phyloP scores from a whole-genome alignment of 768 basidiomycete species.

The Hericium alpestre region DNA sequence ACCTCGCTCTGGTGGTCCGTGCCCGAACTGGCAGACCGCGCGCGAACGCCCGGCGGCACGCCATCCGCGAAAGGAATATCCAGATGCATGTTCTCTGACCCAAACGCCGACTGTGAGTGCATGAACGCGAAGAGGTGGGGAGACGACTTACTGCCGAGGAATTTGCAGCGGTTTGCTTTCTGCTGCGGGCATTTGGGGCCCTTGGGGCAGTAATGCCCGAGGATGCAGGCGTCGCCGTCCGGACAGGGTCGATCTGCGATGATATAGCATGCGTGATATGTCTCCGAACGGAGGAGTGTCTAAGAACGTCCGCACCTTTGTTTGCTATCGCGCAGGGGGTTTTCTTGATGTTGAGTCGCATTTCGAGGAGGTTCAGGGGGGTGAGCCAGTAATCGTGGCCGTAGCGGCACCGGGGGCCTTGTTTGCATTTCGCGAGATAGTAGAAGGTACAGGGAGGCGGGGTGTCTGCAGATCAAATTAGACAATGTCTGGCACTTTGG shows the following conservation, averaged over 20 bases:
- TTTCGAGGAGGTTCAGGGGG: slow-evolving; percentile 19
- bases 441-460: slow-evolving; percentile 29
- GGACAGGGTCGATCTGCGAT: slow-evolving; percentile 15
- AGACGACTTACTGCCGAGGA: not conserved
- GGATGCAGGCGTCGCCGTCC: slow-evolving; percentile 22
- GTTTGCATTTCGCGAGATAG: slow-evolving; percentile 23
- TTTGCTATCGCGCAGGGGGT: slow-evolving; percentile 24
- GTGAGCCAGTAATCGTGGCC: slow-evolving; percentile 24
- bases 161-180: not conserved
- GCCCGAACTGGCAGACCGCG: no score
- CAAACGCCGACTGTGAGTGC: no score
- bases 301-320: slow-evolving; percentile 13
- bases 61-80: no score
- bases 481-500: not conserved
- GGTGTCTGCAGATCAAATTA: slow-evolving; percentile 15
- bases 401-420: slow-evolving; percentile 23
- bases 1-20: no score
- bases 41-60: no score
- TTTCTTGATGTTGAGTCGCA: slow-evolving; percentile 23
- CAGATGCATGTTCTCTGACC: no score
- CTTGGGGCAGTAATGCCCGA: slow-evolving; percentile 28
- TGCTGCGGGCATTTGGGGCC: slow-evolving; percentile 20
- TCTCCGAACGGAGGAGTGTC: not conserved
- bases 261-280: not conserved
- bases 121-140: no score